Percentiles rank a stretch among this genome's conserved stretches.
These are phyloP conservation scores for Inonotus obliquus DNA, from an alignment of 1,284 basidiomycete genomes.

Conservation along the genomic window DNA sequence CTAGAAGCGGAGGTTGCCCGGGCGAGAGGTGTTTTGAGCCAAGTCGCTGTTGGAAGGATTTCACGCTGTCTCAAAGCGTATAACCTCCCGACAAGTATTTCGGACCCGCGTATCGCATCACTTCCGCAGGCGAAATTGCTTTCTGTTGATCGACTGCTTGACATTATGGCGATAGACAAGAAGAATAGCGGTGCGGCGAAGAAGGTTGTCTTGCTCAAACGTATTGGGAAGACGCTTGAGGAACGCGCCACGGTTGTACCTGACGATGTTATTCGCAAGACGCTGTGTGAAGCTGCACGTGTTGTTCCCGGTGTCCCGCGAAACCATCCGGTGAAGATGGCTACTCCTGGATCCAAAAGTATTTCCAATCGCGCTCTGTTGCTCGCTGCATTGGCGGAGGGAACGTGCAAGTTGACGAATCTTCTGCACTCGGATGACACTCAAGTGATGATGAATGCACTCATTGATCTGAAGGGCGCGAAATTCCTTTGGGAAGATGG, in stretches of 20 bases:
- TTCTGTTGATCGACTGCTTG: constrained; percentile 79
- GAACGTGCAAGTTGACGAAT: constrained; percentile 87
- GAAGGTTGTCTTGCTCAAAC: constrained; percentile 89
- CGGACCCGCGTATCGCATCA: constrained; percentile 70
- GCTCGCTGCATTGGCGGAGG: constrained; percentile 86
- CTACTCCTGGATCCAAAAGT: constrained; percentile 95
- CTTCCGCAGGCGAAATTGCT: constrained; percentile 70
- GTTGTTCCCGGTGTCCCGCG: constrained; percentile 66
- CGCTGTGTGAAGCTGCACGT: constrained; percentile 72
- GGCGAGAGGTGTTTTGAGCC: constrained; percentile 79
- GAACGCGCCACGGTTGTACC: constrained; percentile 85
- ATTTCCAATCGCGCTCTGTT: constrained; percentile 96
- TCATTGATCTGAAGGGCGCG: constrained; percentile 87
- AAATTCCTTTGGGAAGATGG: constrained; percentile 89
- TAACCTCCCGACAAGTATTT: constrained; percentile 78
- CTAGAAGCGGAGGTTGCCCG: constrained; percentile 90
- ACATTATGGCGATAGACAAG: constrained; percentile 96
- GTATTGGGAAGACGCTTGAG: constrained; percentile 91
- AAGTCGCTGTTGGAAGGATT: constrained; percentile 86
- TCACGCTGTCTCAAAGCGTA: constrained; percentile 82
- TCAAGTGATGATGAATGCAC: constrained; percentile 96
- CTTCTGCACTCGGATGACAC: constrained; percentile 97
- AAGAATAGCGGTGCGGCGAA: constrained; percentile 92
- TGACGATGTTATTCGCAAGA: constrained; percentile 78
- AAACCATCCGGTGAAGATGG: constrained; percentile 74